Evolutionary conservation across 2,329 filamentous ascomycete genomes (phyloP), one percentile per base, ranked within the genome.

Genomic region (Nothophoma quercina): DNA sequence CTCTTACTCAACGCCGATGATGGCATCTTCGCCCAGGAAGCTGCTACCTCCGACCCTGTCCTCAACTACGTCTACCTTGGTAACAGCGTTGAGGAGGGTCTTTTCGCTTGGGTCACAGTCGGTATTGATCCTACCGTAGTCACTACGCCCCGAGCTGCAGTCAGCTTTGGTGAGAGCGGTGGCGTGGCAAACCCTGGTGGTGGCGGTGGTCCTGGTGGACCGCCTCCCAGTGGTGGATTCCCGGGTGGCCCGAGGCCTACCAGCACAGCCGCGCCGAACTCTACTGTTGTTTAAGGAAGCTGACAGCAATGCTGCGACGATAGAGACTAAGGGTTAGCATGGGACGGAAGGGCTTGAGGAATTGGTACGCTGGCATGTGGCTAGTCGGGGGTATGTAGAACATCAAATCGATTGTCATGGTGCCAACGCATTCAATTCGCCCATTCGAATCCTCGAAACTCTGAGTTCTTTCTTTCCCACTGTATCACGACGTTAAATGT

Each of bases 51-150:
- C 12, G 81, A 80, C 50, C 85, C 84, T 0, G 78, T 86, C 60
- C 74, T 84, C 42, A 78, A 85, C 62, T 85, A 84, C 59, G 77
- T 82, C 4, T 74, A 79, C 15, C 75, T 87, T 0, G 83, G 83
- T 5, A 77, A 85, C 38, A 67, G 69, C 19, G 67, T 68, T 18
- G 40, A 55, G 7, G 60, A 62, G 16, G 64, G 64, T 6, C 7
- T 66, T 10, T 66, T 66, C 25, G 63, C 51, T 9, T 68, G 63
- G 62, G 55, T 64, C 15, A 62, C 55, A 2, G 58, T 59, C 21
- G 64, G 58, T 16, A 51, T 62, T 30, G 51, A 56, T 35, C 49
- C 60, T 5, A 46, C 32, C 16, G 15, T 18, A 26, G 45, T 56
- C 16, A 51, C 25, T 5, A 46, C 23, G n/a, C 53, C 52, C 4